phyloP scores from a whole-genome alignment of 495 filamentous ascomycete genomes.

The Lepidopterella palustris region DNA sequence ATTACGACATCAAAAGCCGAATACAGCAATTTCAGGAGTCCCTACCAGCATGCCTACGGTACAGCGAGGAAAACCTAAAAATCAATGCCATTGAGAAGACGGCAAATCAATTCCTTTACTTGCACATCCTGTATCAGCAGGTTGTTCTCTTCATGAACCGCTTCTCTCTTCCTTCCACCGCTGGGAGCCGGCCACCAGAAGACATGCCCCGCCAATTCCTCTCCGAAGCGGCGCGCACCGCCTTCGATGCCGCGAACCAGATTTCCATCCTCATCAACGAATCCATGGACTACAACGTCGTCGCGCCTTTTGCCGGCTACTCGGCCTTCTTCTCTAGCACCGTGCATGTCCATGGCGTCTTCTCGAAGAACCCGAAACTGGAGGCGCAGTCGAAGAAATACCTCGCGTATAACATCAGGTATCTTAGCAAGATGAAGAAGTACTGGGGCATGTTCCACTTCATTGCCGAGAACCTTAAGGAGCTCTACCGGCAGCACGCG shows the following conservation, averaged over 20 bases:
- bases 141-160: slow-evolving; percentile 85
- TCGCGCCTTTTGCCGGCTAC: slow-evolving; percentile 90
- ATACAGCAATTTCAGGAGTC: slow-evolving; percentile 61
- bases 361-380: slow-evolving; percentile 69
- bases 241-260: slow-evolving; percentile 81
- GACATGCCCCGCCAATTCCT: slow-evolving; percentile 78
- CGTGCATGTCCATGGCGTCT: slow-evolving; percentile 86
- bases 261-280: slow-evolving; percentile 80
- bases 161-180: slow-evolving; percentile 70
- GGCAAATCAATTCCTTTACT: slow-evolving; percentile 88
- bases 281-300: slow-evolving; percentile 68
- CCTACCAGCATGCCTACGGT: slow-evolving; percentile 63
- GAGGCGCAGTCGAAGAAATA: slow-evolving; percentile 76
- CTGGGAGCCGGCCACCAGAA: slow-evolving; percentile 57
- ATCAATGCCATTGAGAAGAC: slow-evolving; percentile 75
- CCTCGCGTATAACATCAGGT: slow-evolving; percentile 82
- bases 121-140: slow-evolving; percentile 86
- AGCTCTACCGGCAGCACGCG: slow-evolving; percentile 78
- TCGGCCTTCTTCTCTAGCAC: slow-evolving; percentile 89
- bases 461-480: slow-evolving; percentile 87
- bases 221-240: slow-evolving; percentile 64
- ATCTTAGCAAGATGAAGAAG: slow-evolving; percentile 87
- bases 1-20: slow-evolving; percentile 61
- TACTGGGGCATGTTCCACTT: slow-evolving; percentile 98
- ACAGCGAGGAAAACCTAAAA: slow-evolving; percentile 76